phyloP scores from a whole-genome alignment of 352 stramenopile species.

The Thalassiosira exigua region DNA sequence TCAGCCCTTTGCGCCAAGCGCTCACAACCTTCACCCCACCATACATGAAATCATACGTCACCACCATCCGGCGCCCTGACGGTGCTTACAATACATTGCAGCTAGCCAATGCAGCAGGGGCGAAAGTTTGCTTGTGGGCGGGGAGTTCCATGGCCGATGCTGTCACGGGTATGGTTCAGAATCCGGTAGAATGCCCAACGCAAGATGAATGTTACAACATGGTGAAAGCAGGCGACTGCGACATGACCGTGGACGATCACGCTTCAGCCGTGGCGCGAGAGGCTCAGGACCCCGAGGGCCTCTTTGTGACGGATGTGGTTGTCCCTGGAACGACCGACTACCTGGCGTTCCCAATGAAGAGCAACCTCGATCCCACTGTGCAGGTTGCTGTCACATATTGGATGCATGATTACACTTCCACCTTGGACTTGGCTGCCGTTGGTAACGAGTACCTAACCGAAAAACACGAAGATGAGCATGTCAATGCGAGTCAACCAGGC shows the following conservation, averaged over 20 bases:
- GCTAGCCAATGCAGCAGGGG: no score
- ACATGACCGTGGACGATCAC: constrained; percentile 6
- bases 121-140: neutral
- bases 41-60: neutral
- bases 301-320: neutral
- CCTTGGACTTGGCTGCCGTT: neutral
- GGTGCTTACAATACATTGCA: no score
- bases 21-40: neutral
- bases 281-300: neutral
- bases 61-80: no score
- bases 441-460: neutral
- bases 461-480: no score
- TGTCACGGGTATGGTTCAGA: no score
- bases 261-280: neutral
- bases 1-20: neutral
- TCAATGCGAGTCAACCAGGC: no score
- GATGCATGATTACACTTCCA: constrained; percentile 1
- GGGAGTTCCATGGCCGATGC: no score
- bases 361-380: neutral
- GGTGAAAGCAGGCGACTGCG: neutral
- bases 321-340: neutral
- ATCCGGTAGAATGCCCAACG: neutral
- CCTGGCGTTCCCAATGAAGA: neutral
- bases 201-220: constrained; percentile 6
- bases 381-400: constrained; percentile 1